phyloP scores from a whole-genome alignment of 2,329 filamentous ascomycete genomes.

The Neurospora sp. region DNA sequence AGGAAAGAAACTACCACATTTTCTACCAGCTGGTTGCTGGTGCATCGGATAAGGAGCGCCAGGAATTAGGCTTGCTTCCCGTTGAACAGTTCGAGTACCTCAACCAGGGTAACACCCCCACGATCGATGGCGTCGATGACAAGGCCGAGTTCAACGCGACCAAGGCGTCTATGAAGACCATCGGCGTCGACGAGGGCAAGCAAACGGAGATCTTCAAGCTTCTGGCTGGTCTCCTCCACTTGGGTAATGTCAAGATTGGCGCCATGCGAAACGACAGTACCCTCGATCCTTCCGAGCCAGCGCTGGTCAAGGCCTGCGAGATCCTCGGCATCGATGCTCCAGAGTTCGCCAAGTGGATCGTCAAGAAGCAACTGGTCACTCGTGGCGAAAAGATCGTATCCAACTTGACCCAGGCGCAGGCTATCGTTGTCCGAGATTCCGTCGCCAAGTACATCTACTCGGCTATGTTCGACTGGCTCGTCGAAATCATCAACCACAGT shows the following conservation, averaged over 20 bases:
- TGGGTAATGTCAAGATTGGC: conserved; percentile 94
- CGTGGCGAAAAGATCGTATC: conserved; percentile 96
- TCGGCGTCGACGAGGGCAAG: conserved; percentile 66
- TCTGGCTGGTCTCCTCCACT: conserved; percentile 80
- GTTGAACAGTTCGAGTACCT: conserved; percentile 92
- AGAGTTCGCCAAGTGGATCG: conserved; percentile 94
- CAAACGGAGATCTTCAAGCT: conserved; percentile 84
- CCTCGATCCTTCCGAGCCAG: conserved; percentile 69
- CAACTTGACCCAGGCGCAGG: conserved; percentile 87
- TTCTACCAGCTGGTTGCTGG: conserved; percentile 97
- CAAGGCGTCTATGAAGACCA: conserved; percentile 74
- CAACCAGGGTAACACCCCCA: conserved; percentile 86
- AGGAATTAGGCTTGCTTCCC: conserved; percentile 68
- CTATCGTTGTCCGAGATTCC: conserved; percentile 88
- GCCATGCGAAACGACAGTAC: conserved; percentile 83
- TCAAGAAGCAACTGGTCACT: conserved; percentile 97
- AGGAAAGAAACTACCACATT: conserved; percentile 97
- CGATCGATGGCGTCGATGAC: conserved; percentile 91
- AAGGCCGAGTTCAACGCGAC: conserved; percentile 89
- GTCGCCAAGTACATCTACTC: conserved; percentile 99
- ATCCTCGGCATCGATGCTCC: conserved; percentile 79
- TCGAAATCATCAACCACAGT: conserved; percentile 90
- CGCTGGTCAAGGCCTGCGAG: conserved; percentile 68
- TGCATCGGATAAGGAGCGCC: conserved; percentile 71
- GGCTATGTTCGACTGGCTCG: conserved; percentile 95